These are phyloP conservation scores for Euryodendron excelsum DNA, from an alignment of 148 eudicot genomes.

Conservation along the genomic window DNA sequence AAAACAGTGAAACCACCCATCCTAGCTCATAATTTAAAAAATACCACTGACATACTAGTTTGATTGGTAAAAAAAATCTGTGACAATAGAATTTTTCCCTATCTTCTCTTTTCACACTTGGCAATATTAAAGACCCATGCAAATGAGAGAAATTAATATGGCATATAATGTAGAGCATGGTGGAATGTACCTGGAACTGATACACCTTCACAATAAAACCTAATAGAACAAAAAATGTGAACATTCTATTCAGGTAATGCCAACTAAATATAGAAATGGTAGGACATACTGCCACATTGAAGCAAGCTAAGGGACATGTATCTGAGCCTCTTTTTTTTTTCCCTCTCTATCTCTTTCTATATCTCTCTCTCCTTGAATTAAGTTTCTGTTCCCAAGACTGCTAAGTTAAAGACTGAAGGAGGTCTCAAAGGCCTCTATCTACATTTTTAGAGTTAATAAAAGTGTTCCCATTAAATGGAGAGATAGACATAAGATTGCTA, in stretches of 20 bases:
- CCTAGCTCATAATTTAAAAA: no score
- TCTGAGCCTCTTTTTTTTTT: background rate
- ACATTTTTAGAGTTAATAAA: background rate
- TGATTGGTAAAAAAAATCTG: no score
- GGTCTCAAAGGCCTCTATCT: conserved; percentile 1
- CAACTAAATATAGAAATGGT: background rate
- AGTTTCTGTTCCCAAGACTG: no score
- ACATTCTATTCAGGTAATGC: background rate
- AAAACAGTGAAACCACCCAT: no score
- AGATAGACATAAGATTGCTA: background rate
- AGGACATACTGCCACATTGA: background rate
- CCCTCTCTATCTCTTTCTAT: no score
- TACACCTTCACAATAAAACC: background rate
- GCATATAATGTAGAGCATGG: background rate
- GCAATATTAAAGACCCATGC: background rate
- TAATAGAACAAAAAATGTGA: background rate
- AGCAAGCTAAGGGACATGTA: background rate
- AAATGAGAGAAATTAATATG: background rate
- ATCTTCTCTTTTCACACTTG: background rate
- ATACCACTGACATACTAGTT: no score
- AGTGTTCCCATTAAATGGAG: conserved; percentile 7
- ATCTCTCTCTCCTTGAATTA: background rate
- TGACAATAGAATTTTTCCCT: no score
- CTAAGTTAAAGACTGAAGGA: background rate
- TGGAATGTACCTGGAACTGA: background rate